Base-by-base conservation (phyloP, 108 stramenopile genomes). In the Ochromonas danica region DNA sequence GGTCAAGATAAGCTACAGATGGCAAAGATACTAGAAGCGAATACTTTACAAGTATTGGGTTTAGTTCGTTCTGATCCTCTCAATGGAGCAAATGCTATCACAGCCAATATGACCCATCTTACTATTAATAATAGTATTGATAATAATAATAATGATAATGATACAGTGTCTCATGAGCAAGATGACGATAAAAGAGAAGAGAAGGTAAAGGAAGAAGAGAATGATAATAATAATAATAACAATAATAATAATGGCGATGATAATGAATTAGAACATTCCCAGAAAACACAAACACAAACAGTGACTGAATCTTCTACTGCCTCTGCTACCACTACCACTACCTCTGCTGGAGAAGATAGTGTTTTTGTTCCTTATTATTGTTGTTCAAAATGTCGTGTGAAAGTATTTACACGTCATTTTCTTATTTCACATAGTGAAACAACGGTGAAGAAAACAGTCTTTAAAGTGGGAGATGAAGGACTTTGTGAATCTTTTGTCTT, bases 391-490 rank as follows among this genome's bases (percentile, higher is more conserved):
- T 70, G 67, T 22, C 67, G 67, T 22, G 22, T 31, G 40, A 17
- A 17, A 22, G 10, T 70, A 31, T 70, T 70, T 31, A 10, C 17
- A 10, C 14, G 40, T 17, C 14, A 38, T 10, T 10, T 14, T 22
- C 17, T 70, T 22, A 70, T 22, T 14, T 17, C 67, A 10, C 67
- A 70, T 31, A 14, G 22, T 10, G 14, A 31, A 22, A 17, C 67
- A 10, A 31, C 36, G 22, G 67, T 33, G 6, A n/a, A n/a, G n/a
- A 75, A 75, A 60, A 57, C 72, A 27, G 40, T 75, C 31, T 75
- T 75, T 25, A 45, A 60, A 75, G 40, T 75, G 10, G 72, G 72
- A 3, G 72, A 75, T 3, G 40, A 42, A 27, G 72, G 72, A 3
- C 40, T 75, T 14, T 75, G 72, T 60, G 6, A 27, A 6, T 27